A percentile compares a stretch with the other conserved stretches of the same genome.
phyloP scores from a whole-genome alignment of 495 filamentous ascomycete genomes.

The Penicillium verhagenii region DNA sequence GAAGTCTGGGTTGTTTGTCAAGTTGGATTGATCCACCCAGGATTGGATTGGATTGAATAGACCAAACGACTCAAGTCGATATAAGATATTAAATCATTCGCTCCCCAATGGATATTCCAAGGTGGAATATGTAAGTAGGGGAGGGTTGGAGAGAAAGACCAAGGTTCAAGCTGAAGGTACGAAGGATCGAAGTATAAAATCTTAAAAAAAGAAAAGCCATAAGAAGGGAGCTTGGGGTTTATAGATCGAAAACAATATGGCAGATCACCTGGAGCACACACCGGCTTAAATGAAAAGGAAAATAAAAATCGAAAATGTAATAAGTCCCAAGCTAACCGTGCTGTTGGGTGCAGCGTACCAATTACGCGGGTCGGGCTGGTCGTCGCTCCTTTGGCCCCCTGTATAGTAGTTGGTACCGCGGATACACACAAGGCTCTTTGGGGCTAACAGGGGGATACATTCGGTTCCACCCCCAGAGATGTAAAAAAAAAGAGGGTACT shows the following conservation, averaged over 20 bases:
- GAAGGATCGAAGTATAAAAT: slow-evolving; percentile 15
- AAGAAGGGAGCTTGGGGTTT: slow-evolving; percentile 18
- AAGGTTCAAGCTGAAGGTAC: slow-evolving; percentile 1
- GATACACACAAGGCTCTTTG: slow-evolving; percentile 26
- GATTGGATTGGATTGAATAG: neutral
- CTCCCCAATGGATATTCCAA: neutral
- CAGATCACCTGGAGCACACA: slow-evolving; percentile 24
- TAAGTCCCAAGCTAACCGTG: slow-evolving; percentile 16
- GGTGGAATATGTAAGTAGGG: neutral
- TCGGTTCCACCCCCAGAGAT: slow-evolving; percentile 20
- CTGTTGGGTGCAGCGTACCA: slow-evolving; percentile 28
- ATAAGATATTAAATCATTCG: neutral
- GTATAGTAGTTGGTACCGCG: slow-evolving; percentile 25
- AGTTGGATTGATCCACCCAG: neutral
- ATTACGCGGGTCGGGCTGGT: slow-evolving; percentile 21
- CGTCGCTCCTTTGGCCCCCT: slow-evolving; percentile 28
- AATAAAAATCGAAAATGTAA: slow-evolving; percentile 12
- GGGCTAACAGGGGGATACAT: slow-evolving; percentile 17
- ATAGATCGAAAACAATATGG: slow-evolving; percentile 23
- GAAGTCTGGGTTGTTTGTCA: neutral
- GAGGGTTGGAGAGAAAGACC: neutral
- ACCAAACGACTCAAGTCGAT: neutral
- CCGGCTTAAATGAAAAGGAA: slow-evolving; percentile 25
- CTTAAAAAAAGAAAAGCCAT: neutral
- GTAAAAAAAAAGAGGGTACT: slow-evolving; percentile 6